Base-by-base conservation (phyloP, 441 rosid genomes). In the Erodium moschatum region DNA sequence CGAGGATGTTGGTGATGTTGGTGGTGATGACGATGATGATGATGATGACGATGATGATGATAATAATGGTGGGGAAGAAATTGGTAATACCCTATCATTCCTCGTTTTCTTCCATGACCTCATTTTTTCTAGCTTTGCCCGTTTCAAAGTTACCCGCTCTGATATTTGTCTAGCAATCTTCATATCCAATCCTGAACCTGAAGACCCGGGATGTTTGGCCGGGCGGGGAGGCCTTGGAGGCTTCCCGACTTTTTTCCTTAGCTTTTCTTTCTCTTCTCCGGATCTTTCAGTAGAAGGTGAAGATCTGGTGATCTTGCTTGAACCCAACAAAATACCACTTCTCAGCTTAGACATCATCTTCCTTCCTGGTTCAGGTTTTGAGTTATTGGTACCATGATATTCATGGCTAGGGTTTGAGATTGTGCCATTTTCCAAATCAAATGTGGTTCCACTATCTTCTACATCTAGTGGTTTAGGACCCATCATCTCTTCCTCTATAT, bases 171-270 rank as follows among this genome's bases (percentile, higher is more conserved):
- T 78, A 46, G 72, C 66, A 29, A 70, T 15, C 44, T 68, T 76
- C 52, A 70, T 64, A 58, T 74, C 76, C 0, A 38, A 44, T 0
- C 58, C 7, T 0, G 58, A 15, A 15, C 4, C 18, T 5, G 19
- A 3, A 15, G 58, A 50, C 13, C 19, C 58, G 6, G 76, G 77
- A 5, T 68, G 65, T 54, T 61, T 58, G 0, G 83, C 79, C 20
- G 80, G 83, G 52, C 66, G 68, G 1, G 80, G 83, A 20, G 83
- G 81, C 44, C 78, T 82, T 0, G 80, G 61, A 35, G 72, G 72
- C 63, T 70, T 76, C 74, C 68, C 58, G 6, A 50, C 1, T 4
- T 50, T 50, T 15, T 15, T 50, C 19, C 58, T 50, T 4, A n/a
- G 58, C 58, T 66, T 19, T 65, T 69, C 68, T 54, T 12, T 38